Percentiles rank a stretch among this genome's conserved stretches.
phyloP scores from a whole-genome alignment of 2,329 filamentous ascomycete genomes.

The Truncatella angustata region DNA sequence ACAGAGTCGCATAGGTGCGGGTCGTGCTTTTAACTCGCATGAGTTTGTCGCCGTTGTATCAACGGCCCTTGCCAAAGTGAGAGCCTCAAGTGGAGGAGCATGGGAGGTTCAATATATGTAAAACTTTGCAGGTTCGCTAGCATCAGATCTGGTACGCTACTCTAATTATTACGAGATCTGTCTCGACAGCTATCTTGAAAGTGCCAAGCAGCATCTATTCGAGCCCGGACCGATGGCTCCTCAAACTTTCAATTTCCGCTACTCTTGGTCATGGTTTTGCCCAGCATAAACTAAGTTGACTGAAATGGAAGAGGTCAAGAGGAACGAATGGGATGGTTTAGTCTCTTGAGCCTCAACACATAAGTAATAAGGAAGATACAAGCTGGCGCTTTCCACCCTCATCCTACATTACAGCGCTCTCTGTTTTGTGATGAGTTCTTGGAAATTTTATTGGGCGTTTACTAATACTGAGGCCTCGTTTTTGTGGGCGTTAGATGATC shows the following conservation, averaged over 20 bases:
- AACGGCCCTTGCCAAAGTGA: conserved; percentile 5
- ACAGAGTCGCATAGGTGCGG: no score
- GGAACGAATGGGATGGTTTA: no score
- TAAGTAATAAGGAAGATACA: no score
- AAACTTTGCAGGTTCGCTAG: background rate
- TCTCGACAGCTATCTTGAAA: background rate
- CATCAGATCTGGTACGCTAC: background rate
- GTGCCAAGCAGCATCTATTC: background rate
- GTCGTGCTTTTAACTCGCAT: background rate
- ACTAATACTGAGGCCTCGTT: no score
- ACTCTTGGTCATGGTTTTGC: background rate
- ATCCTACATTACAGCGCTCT: no score
- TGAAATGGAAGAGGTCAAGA: no score
- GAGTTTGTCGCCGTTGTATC: background rate
- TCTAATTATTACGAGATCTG: background rate
- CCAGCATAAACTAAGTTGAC: background rate
- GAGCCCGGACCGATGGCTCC: background rate
- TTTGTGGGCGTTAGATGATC: no score
- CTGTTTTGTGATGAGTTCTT: no score
- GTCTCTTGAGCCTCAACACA: background rate
- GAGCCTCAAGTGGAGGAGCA: conserved; percentile 6
- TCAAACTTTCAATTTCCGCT: background rate
- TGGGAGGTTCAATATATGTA: conserved; percentile 1
- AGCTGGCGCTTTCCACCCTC: no score
- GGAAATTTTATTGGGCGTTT: no score